Conservation (phyloP, 495 filamentous ascomycete genomes). For the Podospora australis region DNA sequence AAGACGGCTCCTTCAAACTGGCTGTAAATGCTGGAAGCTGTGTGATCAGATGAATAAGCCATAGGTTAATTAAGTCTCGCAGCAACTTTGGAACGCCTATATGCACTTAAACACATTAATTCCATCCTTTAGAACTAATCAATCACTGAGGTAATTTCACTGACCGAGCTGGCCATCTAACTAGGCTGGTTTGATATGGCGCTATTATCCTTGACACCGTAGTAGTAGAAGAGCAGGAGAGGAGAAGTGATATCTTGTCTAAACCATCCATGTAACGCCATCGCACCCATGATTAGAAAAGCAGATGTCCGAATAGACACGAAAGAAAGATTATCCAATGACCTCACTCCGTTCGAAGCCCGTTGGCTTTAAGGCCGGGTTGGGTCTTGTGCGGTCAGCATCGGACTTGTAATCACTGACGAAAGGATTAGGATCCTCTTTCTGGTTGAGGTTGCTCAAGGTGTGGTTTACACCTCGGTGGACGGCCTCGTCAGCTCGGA, state of each 20-base stretch:
- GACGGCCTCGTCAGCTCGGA: constrained; percentile 86
- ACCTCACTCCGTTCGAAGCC: constrained; percentile 87
- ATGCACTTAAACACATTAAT: no score
- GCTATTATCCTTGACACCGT: no score
- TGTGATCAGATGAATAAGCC: no score
- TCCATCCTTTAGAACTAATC: no score
- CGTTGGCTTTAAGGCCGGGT: constrained; percentile 56
- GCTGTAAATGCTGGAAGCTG: no score
- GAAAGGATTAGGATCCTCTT: constrained; percentile 85
- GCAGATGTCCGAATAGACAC: not conserved
- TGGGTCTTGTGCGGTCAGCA: constrained; percentile 42
- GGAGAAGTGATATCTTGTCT: not conserved
- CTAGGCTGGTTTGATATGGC: no score
- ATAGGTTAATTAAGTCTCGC: no score
- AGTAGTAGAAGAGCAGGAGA: no score
- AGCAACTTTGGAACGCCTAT: no score
- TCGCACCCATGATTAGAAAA: not conserved
- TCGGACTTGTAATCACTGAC: constrained; percentile 64
- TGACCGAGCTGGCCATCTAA: no score
- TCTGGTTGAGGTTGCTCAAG: constrained; percentile 74
- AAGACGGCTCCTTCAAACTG: no score
- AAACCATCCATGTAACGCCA: not conserved
- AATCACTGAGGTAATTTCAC: no score
- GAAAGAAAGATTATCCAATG: constrained; percentile 38
- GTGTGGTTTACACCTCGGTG: constrained; percentile 98